phyloP scores from a whole-genome alignment of 225 moss, liverwort and hornwort genomes.

The Straminergon stramineum region DNA sequence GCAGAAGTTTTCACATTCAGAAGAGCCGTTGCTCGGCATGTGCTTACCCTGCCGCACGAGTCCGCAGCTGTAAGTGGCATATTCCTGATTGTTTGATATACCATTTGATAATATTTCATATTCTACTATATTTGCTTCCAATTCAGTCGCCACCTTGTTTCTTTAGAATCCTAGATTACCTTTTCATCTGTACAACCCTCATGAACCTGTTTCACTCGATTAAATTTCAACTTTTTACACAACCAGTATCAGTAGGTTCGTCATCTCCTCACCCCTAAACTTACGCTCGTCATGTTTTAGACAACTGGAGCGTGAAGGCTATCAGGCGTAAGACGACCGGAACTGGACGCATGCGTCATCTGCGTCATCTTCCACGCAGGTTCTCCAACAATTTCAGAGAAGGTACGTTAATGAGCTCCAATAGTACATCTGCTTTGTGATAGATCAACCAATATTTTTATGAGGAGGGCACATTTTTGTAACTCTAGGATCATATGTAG shows the following conservation, averaged over 20 bases:
- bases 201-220: neutral
- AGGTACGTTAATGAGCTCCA: slow-evolving; percentile 15
- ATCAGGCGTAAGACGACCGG: slow-evolving; percentile 86
- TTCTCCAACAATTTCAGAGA: slow-evolving; percentile 93
- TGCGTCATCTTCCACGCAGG: slow-evolving; percentile 74
- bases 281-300: neutral
- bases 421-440: neutral
- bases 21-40: slow-evolving; percentile 97
- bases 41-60: slow-evolving; percentile 86
- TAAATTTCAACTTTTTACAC: neutral
- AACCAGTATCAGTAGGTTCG: neutral
- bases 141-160: neutral
- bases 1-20: slow-evolving; percentile 92
- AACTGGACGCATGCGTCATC: slow-evolving; percentile 84
- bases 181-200: neutral
- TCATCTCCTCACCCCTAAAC: neutral
- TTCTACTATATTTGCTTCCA: neutral
- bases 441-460: neutral
- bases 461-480: neutral
- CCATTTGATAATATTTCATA: no score
- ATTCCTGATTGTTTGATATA: neutral
- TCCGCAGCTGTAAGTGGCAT: slow-evolving; percentile 56
- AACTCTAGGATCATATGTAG: neutral
- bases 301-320: slow-evolving; percentile 97
- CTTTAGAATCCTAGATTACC: neutral